Evolutionary conservation across 2,329 filamentous ascomycete species (phyloP), one percentile per base, ranked within the genome.

Genomic region (Sporothrix globosa): DNA sequence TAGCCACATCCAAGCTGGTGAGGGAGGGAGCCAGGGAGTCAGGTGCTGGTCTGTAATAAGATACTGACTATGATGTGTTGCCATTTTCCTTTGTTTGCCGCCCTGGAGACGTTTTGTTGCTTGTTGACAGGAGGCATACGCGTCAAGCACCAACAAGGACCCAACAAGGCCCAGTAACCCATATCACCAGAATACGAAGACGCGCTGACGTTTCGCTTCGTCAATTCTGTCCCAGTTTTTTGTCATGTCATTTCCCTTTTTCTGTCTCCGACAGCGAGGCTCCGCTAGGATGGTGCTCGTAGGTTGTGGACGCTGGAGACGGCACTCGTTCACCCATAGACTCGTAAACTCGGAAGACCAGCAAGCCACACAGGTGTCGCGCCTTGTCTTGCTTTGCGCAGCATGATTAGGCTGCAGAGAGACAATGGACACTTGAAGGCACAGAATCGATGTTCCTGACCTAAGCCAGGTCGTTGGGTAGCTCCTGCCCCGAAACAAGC

Each of bases 201-300:
- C 44, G 17, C 19, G 63, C 63, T 66, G 63, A 66, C 63, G 63
- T 53, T 66, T 50, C 41, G 21, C 19, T 34, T 19, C n/a, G 60
- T 11, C 24, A 13, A 14, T 48, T 34, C 1, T 4, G 44, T 34
- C 17, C 17, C 13, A 13, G 19, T 46, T n/a, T 46, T 21, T 14
- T 24, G 4, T 44, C 21, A 7, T 21, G 60, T 44, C 24, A n/a
- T 30, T 30, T 27, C 9, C 17, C 11, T 21, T 7, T 17, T 21
- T 14, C n/a, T 48, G n/a, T 48, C 46, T 50, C 61, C 61, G 44
- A 50, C 44, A 44, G 7, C n/a, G 41, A 66, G 46, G 19, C 17
- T 30, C 63, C 27, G 46, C 58, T 27, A 39, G 58, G 21, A 63
- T 27, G 39, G 56, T n/a, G 27, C 10, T 61, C 2, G n/a, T 24